phyloP scores from a whole-genome alignment of 192 early-diverging fungal species.

The Tieghemiomyces parasiticus region DNA sequence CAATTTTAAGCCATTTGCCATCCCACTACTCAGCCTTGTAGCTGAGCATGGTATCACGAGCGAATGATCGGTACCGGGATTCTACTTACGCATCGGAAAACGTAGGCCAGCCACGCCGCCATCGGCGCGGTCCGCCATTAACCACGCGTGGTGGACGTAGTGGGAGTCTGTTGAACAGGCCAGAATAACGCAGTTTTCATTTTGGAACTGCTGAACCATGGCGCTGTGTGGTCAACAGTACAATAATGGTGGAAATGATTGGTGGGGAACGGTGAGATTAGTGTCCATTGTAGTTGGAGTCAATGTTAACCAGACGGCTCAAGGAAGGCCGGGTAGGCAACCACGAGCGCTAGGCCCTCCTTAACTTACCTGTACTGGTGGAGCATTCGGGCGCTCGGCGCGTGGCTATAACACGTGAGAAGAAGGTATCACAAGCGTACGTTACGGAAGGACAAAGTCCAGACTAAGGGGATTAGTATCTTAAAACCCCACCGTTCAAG shows the following conservation, averaged over 20 bases:
- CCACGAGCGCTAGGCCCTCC: no score
- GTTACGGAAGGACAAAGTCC: not conserved
- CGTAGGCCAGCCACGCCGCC: not conserved
- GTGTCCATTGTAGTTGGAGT: not conserved
- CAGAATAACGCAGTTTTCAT: not conserved
- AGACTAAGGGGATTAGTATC: not conserved
- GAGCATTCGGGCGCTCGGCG: not conserved
- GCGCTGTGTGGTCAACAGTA: not conserved
- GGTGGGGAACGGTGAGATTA: not conserved
- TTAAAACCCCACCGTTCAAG: not conserved
- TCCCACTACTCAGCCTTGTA: no score
- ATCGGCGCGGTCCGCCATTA: not conserved
- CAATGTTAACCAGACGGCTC: not conserved
- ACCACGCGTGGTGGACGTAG: not conserved
- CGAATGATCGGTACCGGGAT: no score
- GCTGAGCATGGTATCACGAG: no score
- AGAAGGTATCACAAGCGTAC: not conserved
- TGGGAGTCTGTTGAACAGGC: not conserved
- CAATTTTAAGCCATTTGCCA: no score
- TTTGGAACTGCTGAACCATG: not conserved
- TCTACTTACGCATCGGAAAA: no score
- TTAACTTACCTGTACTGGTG: not conserved
- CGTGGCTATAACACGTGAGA: not conserved
- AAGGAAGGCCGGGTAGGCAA: no score
- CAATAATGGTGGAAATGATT: not conserved